Percentiles rank a stretch among this genome's conserved stretches.
These are phyloP conservation scores for Raphanus sativus DNA, from an alignment of 345 rosid genomes.

Conservation along the genomic window DNA sequence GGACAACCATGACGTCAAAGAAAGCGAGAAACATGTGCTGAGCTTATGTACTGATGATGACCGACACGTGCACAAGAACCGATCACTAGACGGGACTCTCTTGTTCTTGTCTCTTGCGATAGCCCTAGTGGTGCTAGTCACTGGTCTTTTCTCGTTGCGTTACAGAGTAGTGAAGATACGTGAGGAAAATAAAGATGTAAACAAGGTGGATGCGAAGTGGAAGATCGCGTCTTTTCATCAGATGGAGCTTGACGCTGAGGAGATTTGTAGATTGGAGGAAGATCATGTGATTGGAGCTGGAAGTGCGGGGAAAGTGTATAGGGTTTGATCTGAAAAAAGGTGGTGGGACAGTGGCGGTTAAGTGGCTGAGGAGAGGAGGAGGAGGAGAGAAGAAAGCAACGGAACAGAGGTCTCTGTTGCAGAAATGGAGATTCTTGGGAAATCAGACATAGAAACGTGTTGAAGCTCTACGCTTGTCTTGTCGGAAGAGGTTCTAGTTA, in stretches of 20 bases:
- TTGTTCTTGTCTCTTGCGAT: constrained; percentile 50
- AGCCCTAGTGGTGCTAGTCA: constrained; percentile 42
- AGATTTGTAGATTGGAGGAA: constrained; percentile 63
- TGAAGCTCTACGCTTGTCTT: constrained; percentile 76
- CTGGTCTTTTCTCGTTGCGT: constrained; percentile 51
- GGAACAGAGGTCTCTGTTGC: constrained; percentile 55
- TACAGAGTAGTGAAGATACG: constrained; percentile 51
- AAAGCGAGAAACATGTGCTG: constrained; percentile 28
- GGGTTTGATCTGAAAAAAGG: constrained; percentile 72
- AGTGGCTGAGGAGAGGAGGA: constrained; percentile 53
- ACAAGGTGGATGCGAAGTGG: constrained; percentile 48
- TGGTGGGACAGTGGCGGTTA: constrained; percentile 68
- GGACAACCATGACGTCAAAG: constrained; percentile 37
- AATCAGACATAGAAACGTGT: constrained; percentile 74
- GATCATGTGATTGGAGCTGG: constrained; percentile 74
- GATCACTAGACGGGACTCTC: constrained; percentile 37
- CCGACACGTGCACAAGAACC: constrained; percentile 32
- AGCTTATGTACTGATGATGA: constrained; percentile 51
- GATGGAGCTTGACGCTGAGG: constrained; percentile 70
- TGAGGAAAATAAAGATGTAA: constrained; percentile 37
- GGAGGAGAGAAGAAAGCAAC: constrained; percentile 48
- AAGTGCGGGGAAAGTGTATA: constrained; percentile 81
- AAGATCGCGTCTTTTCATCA: constrained; percentile 66
- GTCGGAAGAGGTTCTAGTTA: constrained; percentile 58
- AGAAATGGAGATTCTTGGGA: constrained; percentile 81